phyloP scores from a whole-genome alignment of 305 asterid species.

The Euphrasia arctica region DNA sequence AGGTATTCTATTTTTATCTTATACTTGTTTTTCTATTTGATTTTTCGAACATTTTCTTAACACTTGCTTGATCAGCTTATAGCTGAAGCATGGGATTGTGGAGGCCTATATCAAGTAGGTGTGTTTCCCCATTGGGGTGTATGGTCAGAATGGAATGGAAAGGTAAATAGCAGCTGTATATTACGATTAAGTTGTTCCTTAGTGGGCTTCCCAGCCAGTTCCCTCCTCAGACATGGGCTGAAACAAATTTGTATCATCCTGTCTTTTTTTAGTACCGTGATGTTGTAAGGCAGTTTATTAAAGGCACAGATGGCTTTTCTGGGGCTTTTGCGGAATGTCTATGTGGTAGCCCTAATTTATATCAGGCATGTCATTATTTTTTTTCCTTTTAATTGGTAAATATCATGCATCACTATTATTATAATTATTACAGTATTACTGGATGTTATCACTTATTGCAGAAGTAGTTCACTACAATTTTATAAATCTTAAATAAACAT shows the following conservation, averaged over 20 bases:
- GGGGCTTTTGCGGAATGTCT: slow-evolving; percentile 97
- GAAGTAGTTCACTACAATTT: slow-evolving; percentile 13
- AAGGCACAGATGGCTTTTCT: slow-evolving; percentile 95
- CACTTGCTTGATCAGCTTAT: slow-evolving; percentile 53
- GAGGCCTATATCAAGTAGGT: slow-evolving; percentile 99
- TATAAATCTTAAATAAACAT: slow-evolving; percentile 6
- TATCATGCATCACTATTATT: not conserved
- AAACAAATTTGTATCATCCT: slow-evolving; percentile 17
- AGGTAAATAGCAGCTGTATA: slow-evolving; percentile 47
- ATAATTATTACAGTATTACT: not conserved
- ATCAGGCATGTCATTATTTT: slow-evolving; percentile 59
- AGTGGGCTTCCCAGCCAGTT: slow-evolving; percentile 17
- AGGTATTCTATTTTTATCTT: slow-evolving; percentile 45
- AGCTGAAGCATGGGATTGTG: slow-evolving; percentile 99
- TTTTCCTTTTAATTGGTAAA: not conserved
- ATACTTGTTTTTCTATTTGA: slow-evolving; percentile 12
- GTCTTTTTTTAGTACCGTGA: slow-evolving; percentile 78
- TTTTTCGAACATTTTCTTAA: not conserved
- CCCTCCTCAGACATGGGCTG: not conserved
- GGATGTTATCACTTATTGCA: slow-evolving; percentile 4
- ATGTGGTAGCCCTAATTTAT: slow-evolving; percentile 94
- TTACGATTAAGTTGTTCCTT: slow-evolving; percentile 5
- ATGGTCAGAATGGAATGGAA: slow-evolving; percentile 99
- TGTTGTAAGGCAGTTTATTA: slow-evolving; percentile 83
- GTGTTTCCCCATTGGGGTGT: slow-evolving; percentile 92